Base-by-base conservation (phyloP, 129 eudicot species). In the Heracleum sosnowskyi region DNA sequence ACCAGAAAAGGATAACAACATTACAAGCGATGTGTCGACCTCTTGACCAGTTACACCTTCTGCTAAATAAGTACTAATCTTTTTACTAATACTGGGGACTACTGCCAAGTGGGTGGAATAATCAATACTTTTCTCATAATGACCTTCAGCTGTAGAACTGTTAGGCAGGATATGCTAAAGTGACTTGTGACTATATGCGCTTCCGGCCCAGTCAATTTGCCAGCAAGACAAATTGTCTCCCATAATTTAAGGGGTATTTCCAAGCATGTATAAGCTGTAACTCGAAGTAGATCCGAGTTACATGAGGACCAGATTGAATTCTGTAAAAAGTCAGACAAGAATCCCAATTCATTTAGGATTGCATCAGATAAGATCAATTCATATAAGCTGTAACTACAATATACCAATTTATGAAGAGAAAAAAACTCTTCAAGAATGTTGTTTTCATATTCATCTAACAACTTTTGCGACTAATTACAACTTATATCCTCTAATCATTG, bases 21-120 rank as follows among this genome's bases (percentile, higher is more conserved):
- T 20, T 34, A 37, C 42, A 70, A 74, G 34, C 7, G 39, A 74
- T 74, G 77, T 74, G 77, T 28, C 77, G 13, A 28, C 9, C 60
- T 74, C 39, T 39, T 74, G 34, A 26, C 77, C 77, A 73, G 28
- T n/a, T 72, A 41, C 40, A n/a, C 8, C 42, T 72, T 33, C 22
- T 39, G 33, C 74, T 68, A n/a, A n/a, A n/a, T n/a, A n/a, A n/a
- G n/a, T 15, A 17, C 16, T 66, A 66, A 66, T 37, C 47, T 70
- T 31, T n/a, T 40, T 72, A 9, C 76, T 72, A 39, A n/a, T 28
- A 72, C 76, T 72, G 24, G 35, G 35, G 29, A 33, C 10, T 39
- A 39, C 36, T n/a, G 33, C 36, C 76, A 22, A 72, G 76, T 72
- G 76, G 76, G 53, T 72, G 55, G 76, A 72, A 72, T 72, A 41